These are phyloP conservation scores for Volvariella surrecta DNA, from an alignment of 1,284 basidiomycete species.

Conservation along the genomic window DNA sequence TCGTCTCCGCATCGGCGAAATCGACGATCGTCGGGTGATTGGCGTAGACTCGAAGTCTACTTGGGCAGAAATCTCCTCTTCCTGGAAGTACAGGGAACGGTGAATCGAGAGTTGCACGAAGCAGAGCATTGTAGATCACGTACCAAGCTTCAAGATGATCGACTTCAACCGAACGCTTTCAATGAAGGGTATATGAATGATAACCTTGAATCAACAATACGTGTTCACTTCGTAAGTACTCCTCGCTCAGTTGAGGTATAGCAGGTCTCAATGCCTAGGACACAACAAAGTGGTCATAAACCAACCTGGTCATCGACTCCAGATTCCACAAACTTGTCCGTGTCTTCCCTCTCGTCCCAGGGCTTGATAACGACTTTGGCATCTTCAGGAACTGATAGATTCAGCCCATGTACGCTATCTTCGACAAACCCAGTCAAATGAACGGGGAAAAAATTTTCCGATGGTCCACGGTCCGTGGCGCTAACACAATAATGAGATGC, in stretches of 20 bases:
- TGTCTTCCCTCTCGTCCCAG: conserved; percentile 72
- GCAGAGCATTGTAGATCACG: no score
- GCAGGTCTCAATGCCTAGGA: no score
- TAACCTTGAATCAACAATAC: conserved; percentile 35
- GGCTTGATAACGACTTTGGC: conserved; percentile 70
- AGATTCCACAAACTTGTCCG: conserved; percentile 54
- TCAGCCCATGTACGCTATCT: conserved; percentile 67
- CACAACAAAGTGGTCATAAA: neutral
- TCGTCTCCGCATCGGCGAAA: conserved; percentile 61
- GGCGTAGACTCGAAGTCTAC: conserved; percentile 58
- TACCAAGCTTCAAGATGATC: conserved; percentile 66
- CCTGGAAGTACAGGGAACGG: conserved; percentile 31
- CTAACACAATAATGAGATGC: neutral
- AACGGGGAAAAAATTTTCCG: conserved; percentile 7
- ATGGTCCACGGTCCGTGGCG: no score
- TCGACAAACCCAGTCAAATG: conserved; percentile 5
- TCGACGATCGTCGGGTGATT: conserved; percentile 69
- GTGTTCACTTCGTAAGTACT: neutral
- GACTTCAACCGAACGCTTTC: conserved; percentile 71
- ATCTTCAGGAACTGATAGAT: conserved; percentile 67
- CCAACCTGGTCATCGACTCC: conserved; percentile 74
- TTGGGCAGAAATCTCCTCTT: conserved; percentile 61
- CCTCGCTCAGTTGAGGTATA: no score
- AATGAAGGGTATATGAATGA: conserved; percentile 74
- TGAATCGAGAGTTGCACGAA: no score